phyloP scores from a whole-genome alignment of 2,329 filamentous ascomycete genomes.

The Pyrenophora graminea region DNA sequence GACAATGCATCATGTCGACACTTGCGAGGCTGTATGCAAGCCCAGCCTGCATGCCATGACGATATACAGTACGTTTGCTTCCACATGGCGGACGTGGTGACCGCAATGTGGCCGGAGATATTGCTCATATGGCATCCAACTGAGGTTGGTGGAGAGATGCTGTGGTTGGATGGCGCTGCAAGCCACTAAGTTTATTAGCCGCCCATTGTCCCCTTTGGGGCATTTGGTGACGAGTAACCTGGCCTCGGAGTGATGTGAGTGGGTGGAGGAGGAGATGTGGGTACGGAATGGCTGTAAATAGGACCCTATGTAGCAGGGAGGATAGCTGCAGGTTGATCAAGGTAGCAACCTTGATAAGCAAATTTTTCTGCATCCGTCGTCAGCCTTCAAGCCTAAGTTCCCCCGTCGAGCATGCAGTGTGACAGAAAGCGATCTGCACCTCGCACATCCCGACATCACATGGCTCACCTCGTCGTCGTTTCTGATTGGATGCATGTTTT shows the following conservation, averaged over 20 bases:
- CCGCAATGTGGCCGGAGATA: conserved; percentile 16
- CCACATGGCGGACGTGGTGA: conserved; percentile 23
- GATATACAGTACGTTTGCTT: conserved; percentile 13
- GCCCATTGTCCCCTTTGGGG: conserved; percentile 37
- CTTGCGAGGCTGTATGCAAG: conserved; percentile 14
- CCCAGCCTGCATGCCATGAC: conserved; percentile 29
- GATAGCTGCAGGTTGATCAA: conserved; percentile 18
- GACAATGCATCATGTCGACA: conserved; percentile 14
- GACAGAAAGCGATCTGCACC: conserved; percentile 36
- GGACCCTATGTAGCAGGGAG: conserved; percentile 33
- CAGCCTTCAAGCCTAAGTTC: conserved; percentile 17
- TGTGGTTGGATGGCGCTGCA: conserved; percentile 32
- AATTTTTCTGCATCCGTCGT: conserved; percentile 25
- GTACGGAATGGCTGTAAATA: conserved; percentile 41
- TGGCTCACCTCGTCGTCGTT: conserved; percentile 12
- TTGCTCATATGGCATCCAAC: conserved; percentile 6
- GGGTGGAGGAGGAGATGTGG: conserved; percentile 13
- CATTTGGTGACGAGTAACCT: conserved; percentile 35
- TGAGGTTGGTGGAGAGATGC: conserved; percentile 17
- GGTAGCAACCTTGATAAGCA: conserved; percentile 15
- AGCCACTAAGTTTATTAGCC: conserved; percentile 40
- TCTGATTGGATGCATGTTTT: conserved; percentile 38
- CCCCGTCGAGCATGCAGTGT: conserved; percentile 35
- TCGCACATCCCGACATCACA: conserved; percentile 33
- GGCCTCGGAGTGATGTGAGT: conserved; percentile 20